Evolutionary conservation across 495 filamentous ascomycete species (phyloP), one percentile per base, ranked within the genome.

Genomic region (Penicillium nucicola): DNA sequence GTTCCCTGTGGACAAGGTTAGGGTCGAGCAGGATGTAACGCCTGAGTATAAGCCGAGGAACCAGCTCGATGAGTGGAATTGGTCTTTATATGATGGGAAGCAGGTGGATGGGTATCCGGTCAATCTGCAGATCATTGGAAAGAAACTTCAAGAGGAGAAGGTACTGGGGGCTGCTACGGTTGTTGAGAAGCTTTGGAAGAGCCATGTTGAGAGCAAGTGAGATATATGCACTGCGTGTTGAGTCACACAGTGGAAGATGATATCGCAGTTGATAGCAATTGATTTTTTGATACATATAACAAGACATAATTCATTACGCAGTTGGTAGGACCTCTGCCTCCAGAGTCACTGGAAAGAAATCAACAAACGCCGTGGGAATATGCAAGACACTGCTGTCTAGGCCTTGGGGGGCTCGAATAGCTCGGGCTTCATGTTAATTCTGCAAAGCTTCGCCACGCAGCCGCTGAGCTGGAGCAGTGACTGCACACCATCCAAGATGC

Each of bases 401-500:
- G 59, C 61, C 50, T 64, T 69, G 6, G 76, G 72, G 4, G 77
- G 70, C 61, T 84, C 71, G 65, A 97, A 97, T n/a, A 88, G 81
- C 56, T 87, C 82, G 13, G 89, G 87, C 60, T 92, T 87, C 92
- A 97, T 97, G 65, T 96, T 96, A 62, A 97, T 82, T 77, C 86
- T 95, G 64, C 88, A 90, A 44, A 99, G 77, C 53, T 90, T 83
- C 8, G 89, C 89, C 38, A 97, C 79, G 62, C 92, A 96, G 18
- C 93, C 93, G 61, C 86, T 91, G 32, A 99, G 75, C 64, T 99
- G 93, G 46, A 97, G 80, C 35, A 96, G 74, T 3, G 92, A 97
- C 72, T 96, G 91, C 42, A 99, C 90, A 18, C 93, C 93, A 56
- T 99, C 93, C 34, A 97, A 74, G 45, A 99, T 92, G 58, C 95